Conservation (phyloP, 768 basidiomycete genomes). For the Sarcodon sp. region DNA sequence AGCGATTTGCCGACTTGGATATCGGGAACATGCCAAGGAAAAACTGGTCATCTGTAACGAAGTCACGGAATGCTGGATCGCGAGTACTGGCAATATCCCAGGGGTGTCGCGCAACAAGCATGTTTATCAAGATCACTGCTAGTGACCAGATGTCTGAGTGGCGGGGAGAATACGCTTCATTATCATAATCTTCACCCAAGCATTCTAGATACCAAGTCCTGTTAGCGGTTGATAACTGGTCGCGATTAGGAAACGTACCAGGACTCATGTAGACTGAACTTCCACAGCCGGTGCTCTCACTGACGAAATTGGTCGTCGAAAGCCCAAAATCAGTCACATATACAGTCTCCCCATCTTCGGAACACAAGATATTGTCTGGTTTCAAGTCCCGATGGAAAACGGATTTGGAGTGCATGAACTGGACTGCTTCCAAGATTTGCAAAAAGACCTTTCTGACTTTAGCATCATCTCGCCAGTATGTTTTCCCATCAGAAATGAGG, state of each 20-base stretch:
- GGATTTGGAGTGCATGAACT: slow-evolving; percentile 32
- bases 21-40: slow-evolving; percentile 53
- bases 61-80: slow-evolving; percentile 45
- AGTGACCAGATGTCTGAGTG: slow-evolving; percentile 52
- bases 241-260: slow-evolving; percentile 5
- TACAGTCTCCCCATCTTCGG: slow-evolving; percentile 22
- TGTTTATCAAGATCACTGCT: slow-evolving; percentile 72
- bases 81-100: slow-evolving; percentile 54
- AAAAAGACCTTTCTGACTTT: slow-evolving; percentile 35
- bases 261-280: slow-evolving; percentile 12
- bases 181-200: no score
- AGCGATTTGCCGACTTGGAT: slow-evolving; percentile 45
- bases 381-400: slow-evolving; percentile 49
- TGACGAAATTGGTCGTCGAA: slow-evolving; percentile 8
- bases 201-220: no score
- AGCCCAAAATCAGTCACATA: slow-evolving; percentile 34
- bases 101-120: slow-evolving; percentile 66
- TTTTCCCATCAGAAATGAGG: slow-evolving; percentile 21
- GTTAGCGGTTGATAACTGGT: no score
- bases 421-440: slow-evolving; percentile 40
- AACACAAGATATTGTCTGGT: slow-evolving; percentile 37
- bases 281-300: slow-evolving; percentile 10
- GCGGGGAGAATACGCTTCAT: no score
- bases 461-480: slow-evolving; percentile 27
- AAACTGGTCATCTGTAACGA: slow-evolving; percentile 49